These are phyloP conservation scores for Penicillium psychrofluorescens DNA, from an alignment of 495 filamentous ascomycete species.

Conservation along the genomic window DNA sequence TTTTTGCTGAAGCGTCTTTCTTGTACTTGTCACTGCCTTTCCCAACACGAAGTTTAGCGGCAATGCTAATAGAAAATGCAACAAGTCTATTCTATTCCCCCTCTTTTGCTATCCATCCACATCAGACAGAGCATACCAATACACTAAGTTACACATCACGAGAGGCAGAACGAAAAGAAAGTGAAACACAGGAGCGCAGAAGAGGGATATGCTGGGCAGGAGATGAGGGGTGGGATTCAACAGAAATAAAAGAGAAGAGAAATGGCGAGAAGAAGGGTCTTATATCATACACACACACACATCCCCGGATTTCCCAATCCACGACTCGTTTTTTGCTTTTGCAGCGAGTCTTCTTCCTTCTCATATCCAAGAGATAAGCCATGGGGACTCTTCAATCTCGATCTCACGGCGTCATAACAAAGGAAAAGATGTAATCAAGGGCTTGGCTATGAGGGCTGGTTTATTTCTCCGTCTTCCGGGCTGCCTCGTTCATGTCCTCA, in stretches of 20 bases:
- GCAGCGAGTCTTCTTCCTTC: no score
- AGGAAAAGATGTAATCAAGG: not conserved
- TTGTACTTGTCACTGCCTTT: no score
- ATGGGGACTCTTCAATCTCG: no score
- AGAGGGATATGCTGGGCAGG: slow-evolving; percentile 19
- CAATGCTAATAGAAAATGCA: slow-evolving; percentile 4
- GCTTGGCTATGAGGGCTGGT: not conserved
- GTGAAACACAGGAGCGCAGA: slow-evolving; percentile 14
- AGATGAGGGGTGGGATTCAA: slow-evolving; percentile 8
- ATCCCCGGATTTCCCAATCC: slow-evolving; percentile 2
- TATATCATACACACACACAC: slow-evolving; percentile 25
- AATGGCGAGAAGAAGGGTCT: slow-evolving; percentile 8
- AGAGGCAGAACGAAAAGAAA: slow-evolving; percentile 2
- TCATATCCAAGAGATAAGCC: no score
- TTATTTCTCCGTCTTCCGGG: slow-evolving; percentile 24
- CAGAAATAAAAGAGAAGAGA: slow-evolving; percentile 11
- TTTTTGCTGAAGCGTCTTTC: no score
- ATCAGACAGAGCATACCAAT: slow-evolving; percentile 20
- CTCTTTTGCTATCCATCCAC: slow-evolving; percentile 6
- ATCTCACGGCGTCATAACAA: no score
- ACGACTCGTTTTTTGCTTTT: not conserved
- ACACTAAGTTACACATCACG: slow-evolving; percentile 27
- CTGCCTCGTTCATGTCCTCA: slow-evolving; percentile 21
- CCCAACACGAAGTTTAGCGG: no score
- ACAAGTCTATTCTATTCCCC: slow-evolving; percentile 21